Percentiles rank a stretch among this genome's conserved stretches.
Evolutionary conservation across 1,284 basidiomycete species (phyloP).

Genomic region (Tilletiopsis washingtonensis): DNA sequence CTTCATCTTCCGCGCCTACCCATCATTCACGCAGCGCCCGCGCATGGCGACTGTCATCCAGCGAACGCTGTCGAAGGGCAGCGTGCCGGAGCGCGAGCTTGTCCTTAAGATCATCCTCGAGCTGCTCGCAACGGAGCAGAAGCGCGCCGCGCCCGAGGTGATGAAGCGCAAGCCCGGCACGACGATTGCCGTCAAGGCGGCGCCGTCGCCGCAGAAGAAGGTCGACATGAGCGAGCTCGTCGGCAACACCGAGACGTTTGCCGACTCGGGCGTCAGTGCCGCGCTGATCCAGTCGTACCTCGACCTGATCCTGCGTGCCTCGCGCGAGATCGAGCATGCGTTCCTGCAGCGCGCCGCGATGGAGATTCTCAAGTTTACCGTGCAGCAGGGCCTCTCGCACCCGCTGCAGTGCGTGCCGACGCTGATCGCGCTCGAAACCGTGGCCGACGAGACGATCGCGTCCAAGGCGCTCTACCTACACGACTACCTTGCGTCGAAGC

Average conservation of each 20-base stretch:
- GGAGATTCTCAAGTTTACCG: conserved; percentile 81
- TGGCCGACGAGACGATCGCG: conserved; percentile 56
- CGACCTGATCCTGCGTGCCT: conserved; percentile 68
- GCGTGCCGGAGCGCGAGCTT: conserved; percentile 64
- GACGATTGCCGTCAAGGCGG: conserved; percentile 8
- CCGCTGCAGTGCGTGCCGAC: conserved; percentile 87
- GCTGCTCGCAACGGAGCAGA: conserved; percentile 24
- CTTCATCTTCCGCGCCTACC: conserved; percentile 84
- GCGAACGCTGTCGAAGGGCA: conserved; percentile 64
- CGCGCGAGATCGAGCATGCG: conserved; percentile 50
- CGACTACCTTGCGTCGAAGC: conserved; percentile 73
- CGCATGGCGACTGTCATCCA: conserved; percentile 79
- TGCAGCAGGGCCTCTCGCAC: conserved; percentile 90
- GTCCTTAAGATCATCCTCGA: conserved; percentile 82
- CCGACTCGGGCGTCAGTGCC: conserved; percentile 93
- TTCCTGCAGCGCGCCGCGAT: conserved; percentile 71
- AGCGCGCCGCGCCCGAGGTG: conserved; percentile 17
- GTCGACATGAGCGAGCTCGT: conserved; percentile 73
- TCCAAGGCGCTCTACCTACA: conserved; percentile 73
- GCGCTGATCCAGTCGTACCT: conserved; percentile 89
- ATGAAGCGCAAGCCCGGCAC: not conserved
- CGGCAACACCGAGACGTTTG: conserved; percentile 85
- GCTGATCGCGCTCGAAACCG: conserved; percentile 86
- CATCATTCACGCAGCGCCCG: conserved; percentile 73
- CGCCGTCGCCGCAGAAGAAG: conserved; percentile 44